Percentiles rank a stretch among this genome's conserved stretches.
Evolutionary conservation across 768 basidiomycete genomes (phyloP).

Genomic region (Royoungia palumana): DNA sequence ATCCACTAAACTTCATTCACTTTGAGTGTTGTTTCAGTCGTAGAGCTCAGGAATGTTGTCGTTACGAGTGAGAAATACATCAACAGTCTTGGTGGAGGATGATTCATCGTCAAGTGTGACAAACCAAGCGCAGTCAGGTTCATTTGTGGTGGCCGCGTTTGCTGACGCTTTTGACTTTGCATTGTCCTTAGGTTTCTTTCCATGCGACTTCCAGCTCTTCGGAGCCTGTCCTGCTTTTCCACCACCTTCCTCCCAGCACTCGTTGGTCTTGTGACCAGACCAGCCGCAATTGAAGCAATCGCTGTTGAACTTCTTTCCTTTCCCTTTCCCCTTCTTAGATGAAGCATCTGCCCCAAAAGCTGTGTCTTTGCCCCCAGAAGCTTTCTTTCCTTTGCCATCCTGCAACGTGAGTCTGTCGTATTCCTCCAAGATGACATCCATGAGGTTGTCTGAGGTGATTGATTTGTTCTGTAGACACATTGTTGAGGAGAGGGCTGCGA

Average conservation of each 20-base stretch:
- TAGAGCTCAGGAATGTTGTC: no score
- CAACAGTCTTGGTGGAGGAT: background rate
- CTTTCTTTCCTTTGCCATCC: background rate
- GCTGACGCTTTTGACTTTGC: no score
- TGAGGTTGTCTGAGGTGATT: constrained; percentile 6
- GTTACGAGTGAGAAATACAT: no score
- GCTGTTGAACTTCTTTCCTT: background rate
- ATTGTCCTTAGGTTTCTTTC: background rate
- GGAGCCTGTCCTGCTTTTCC: constrained; percentile 1
- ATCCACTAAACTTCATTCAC: no score
- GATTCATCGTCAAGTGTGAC: no score
- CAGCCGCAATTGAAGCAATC: constrained; percentile 3
- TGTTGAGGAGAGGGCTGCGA: no score
- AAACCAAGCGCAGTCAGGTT: no score
- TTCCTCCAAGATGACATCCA: constrained; percentile 7
- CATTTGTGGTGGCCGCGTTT: constrained; percentile 1
- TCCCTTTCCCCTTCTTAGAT: background rate
- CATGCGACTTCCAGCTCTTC: no score
- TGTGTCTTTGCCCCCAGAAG: background rate
- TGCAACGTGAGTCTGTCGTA: constrained; percentile 13
- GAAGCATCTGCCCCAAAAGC: background rate
- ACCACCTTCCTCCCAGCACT: background rate
- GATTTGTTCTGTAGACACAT: no score
- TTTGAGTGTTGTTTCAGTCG: no score
- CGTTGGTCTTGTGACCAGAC: background rate